A percentile compares a stretch with the other conserved stretches of the same genome.
phyloP scores from a whole-genome alignment of 805 yeast genomes.

The Lachancea nothofagi region DNA sequence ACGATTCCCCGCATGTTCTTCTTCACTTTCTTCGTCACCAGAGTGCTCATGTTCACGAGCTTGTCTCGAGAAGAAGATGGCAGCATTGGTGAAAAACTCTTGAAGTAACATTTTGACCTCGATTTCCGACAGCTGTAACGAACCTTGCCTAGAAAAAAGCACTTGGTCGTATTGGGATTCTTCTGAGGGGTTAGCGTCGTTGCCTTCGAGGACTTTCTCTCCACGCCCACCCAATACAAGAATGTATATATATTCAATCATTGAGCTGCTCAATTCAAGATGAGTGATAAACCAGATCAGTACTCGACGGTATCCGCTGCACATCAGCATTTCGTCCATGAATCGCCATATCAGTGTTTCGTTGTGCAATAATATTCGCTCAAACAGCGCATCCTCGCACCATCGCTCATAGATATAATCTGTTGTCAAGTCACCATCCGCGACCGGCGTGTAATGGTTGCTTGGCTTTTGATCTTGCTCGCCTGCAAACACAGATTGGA shows the following conservation, averaged over 20 bases:
- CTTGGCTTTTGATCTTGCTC: slow-evolving; percentile 2
- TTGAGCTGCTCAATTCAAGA: slow-evolving; percentile 46
- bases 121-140: slow-evolving; percentile 46
- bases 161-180: slow-evolving; percentile 10
- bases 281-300: slow-evolving; percentile 66
- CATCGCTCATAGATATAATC: slow-evolving; percentile 47
- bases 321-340: slow-evolving; percentile 69
- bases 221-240: slow-evolving; percentile 56
- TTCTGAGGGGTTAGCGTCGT: slow-evolving; percentile 4
- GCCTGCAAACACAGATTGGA: slow-evolving; percentile 12
- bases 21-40: slow-evolving; percentile 13
- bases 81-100: slow-evolving; percentile 58
- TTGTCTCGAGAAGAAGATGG: slow-evolving; percentile 40
- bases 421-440: slow-evolving; percentile 37
- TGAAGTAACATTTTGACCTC: slow-evolving; percentile 65
- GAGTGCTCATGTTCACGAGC: slow-evolving; percentile 9
- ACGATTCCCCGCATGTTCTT: slow-evolving; percentile 15
- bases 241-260: slow-evolving; percentile 61
- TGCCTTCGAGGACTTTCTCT: slow-evolving; percentile 15
- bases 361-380: slow-evolving; percentile 46
- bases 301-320: slow-evolving; percentile 55
- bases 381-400: slow-evolving; percentile 43
- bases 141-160: slow-evolving; percentile 53
- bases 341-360: slow-evolving; percentile 49
- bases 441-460: slow-evolving; percentile 7